Evolutionary conservation across 345 rosid species (phyloP).

Genomic region (Fremontodendron californicum): DNA sequence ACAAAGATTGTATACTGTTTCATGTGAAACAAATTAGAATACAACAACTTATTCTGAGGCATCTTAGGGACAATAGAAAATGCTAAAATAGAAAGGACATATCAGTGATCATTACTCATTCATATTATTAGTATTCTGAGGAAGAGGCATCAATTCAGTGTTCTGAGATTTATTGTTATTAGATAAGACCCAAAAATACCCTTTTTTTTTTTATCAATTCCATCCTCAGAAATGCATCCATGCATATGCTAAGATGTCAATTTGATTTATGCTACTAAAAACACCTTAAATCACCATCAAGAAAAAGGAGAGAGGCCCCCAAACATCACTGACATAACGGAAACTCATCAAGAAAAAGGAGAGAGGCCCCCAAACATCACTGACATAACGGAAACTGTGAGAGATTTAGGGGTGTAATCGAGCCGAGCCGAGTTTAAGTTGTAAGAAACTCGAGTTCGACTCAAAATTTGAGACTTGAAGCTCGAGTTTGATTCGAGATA

Average conservation of each 20-base stretch:
- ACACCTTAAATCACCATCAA: slow-evolving; percentile 2
- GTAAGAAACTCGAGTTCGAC: not conserved
- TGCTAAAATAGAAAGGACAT: slow-evolving; percentile 19
- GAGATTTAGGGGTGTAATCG: not conserved
- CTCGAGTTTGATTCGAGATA: too few relatives aligned
- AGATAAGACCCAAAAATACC: not conserved
- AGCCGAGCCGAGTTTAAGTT: too few relatives aligned
- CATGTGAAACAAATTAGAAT: slow-evolving; percentile 15
- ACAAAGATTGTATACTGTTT: not conserved
- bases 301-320: slow-evolving; percentile 4
- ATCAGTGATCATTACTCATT: slow-evolving; percentile 8
- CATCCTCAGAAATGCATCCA: not conserved
- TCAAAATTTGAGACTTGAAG: not conserved
- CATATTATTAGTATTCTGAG: slow-evolving; percentile 12
- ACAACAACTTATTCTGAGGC: slow-evolving; percentile 10
- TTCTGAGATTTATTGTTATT: not conserved
- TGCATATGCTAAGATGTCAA: not conserved
- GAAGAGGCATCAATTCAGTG: not conserved
- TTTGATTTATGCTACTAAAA: not conserved
- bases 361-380: slow-evolving; percentile 1
- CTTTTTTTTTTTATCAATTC: not conserved
- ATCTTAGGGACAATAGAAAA: slow-evolving; percentile 21
- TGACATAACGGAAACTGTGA: slow-evolving; percentile 11
- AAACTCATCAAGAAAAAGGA: slow-evolving; percentile 8
- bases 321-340: slow-evolving; percentile 5